Percentiles rank a stretch among this genome's conserved stretches.
These are phyloP conservation scores for Senna tora DNA, from an alignment of 306 rosid species.

Conservation along the genomic window DNA sequence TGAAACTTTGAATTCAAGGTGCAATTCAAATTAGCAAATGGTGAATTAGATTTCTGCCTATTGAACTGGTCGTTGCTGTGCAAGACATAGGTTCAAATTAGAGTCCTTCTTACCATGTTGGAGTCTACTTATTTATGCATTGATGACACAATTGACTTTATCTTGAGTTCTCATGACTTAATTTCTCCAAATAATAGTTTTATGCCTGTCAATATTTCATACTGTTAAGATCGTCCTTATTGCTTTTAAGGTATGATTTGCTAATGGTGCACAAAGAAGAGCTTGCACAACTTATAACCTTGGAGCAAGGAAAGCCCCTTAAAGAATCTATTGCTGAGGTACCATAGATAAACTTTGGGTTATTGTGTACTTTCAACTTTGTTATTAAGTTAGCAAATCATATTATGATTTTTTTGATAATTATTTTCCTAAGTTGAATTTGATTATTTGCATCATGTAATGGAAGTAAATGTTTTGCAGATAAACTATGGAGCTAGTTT, in stretches of 20 bases:
- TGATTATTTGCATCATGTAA: slow-evolving; percentile 29
- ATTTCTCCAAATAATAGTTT: slow-evolving; percentile 23
- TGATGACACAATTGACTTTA: slow-evolving; percentile 7
- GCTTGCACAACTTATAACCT: slow-evolving; percentile 89
- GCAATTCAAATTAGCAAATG: neutral
- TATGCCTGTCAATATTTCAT: slow-evolving; percentile 17
- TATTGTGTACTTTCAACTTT: slow-evolving; percentile 19
- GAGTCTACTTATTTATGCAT: slow-evolving; percentile 20
- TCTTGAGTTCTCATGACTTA: slow-evolving; percentile 9
- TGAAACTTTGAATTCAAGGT: neutral
- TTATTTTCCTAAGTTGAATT: slow-evolving; percentile 32
- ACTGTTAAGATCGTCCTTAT: slow-evolving; percentile 31
- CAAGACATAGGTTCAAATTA: neutral
- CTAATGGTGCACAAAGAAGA: slow-evolving; percentile 76
- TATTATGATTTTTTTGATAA: slow-evolving; percentile 20
- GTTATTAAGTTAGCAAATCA: slow-evolving; percentile 1
- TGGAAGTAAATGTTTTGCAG: slow-evolving; percentile 48
- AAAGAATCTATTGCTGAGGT: slow-evolving; percentile 95
- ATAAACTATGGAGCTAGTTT: slow-evolving; percentile 77
- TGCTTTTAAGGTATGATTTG: slow-evolving; percentile 74
- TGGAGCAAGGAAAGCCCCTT: slow-evolving; percentile 98
- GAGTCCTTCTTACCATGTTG: slow-evolving; percentile 13
- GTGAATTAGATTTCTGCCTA: neutral
- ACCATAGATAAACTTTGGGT: slow-evolving; percentile 35
- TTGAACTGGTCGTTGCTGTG: slow-evolving; percentile 2